Evolutionary conservation across 805 yeast species (phyloP).

Genomic region (Sugiyamaella valdiviana): DNA sequence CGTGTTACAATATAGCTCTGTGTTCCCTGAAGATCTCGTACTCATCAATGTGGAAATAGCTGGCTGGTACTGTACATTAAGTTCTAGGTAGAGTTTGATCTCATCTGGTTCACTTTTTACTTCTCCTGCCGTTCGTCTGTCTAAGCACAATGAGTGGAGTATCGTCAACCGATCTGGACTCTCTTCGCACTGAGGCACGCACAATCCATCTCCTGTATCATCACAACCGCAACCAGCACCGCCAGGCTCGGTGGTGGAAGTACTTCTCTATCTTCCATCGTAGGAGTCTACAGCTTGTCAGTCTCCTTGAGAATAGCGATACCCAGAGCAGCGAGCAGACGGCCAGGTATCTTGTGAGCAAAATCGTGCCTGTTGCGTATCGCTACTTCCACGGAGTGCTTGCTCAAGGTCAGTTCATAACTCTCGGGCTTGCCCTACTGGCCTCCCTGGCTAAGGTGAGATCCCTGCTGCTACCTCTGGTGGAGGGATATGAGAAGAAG

Average conservation of each 20-base stretch:
- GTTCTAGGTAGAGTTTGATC: not conserved
- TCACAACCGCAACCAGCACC: conserved; percentile 72
- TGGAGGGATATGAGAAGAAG: not conserved
- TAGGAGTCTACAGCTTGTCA: conserved; percentile 23
- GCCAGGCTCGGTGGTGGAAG: conserved; percentile 71
- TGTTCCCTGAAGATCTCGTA: no score
- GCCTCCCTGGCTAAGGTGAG: conserved; percentile 49
- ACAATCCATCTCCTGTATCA: conserved; percentile 60
- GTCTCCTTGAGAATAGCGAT: not conserved
- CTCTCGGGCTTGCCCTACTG: conserved; percentile 62
- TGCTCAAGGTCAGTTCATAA: conserved; percentile 69
- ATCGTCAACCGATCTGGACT: conserved; percentile 1
- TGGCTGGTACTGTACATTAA: no score
- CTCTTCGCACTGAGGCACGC: conserved; percentile 45
- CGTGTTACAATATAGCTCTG: no score
- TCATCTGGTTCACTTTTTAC: not conserved
- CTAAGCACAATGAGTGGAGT: no score
- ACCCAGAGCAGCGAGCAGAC: conserved; percentile 3
- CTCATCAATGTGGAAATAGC: no score
- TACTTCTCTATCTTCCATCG: conserved; percentile 59
- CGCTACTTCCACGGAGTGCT: conserved; percentile 60
- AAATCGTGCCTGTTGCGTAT: conserved; percentile 44
- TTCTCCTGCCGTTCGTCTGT: no score
- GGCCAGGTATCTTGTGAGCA: conserved; percentile 30
- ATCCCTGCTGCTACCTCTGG: conserved; percentile 14